Conservation (phyloP, 768 basidiomycete genomes). For the Pulveroboletus sp. region DNA sequence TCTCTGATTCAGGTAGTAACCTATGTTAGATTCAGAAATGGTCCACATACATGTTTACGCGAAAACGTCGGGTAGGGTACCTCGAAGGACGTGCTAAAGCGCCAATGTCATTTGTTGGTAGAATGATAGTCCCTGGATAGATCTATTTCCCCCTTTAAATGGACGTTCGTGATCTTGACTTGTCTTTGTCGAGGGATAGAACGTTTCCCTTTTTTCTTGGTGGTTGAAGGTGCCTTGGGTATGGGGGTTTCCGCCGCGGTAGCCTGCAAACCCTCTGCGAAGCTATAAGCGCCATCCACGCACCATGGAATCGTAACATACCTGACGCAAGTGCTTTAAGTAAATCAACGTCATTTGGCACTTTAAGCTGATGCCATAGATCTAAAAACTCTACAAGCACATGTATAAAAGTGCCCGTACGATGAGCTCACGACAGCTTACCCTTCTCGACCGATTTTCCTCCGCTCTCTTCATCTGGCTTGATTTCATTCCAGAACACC, state of each 20-base stretch:
- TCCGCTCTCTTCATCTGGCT: slow-evolving; percentile 66
- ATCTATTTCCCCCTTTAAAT: slow-evolving; percentile 84
- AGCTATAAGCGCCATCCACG: neutral
- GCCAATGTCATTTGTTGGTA: slow-evolving; percentile 11
- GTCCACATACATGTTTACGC: slow-evolving; percentile 1
- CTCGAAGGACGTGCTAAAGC: neutral
- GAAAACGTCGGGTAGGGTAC: neutral
- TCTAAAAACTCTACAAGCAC: slow-evolving; percentile 68
- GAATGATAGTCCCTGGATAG: slow-evolving; percentile 65
- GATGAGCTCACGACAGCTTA: slow-evolving; percentile 25
- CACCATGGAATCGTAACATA: slow-evolving; percentile 25
- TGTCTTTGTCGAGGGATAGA: slow-evolving; percentile 68
- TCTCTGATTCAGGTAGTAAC: neutral
- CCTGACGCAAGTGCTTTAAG: slow-evolving; percentile 72
- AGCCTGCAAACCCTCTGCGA: slow-evolving; percentile 72
- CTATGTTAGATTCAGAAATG: neutral
- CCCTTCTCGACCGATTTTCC: slow-evolving; percentile 79
- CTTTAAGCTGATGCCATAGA: slow-evolving; percentile 79
- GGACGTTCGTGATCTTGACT: slow-evolving; percentile 83
- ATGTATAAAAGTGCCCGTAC: slow-evolving; percentile 4
- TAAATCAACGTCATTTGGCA: slow-evolving; percentile 83
- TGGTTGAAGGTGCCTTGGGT: slow-evolving; percentile 49
- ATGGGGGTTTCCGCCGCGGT: slow-evolving; percentile 60
- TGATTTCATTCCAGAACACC: slow-evolving; percentile 90
- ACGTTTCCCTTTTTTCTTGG: slow-evolving; percentile 82